Evolutionary conservation across 768 basidiomycete genomes (phyloP).

Genomic region (Lactarius tabidus): DNA sequence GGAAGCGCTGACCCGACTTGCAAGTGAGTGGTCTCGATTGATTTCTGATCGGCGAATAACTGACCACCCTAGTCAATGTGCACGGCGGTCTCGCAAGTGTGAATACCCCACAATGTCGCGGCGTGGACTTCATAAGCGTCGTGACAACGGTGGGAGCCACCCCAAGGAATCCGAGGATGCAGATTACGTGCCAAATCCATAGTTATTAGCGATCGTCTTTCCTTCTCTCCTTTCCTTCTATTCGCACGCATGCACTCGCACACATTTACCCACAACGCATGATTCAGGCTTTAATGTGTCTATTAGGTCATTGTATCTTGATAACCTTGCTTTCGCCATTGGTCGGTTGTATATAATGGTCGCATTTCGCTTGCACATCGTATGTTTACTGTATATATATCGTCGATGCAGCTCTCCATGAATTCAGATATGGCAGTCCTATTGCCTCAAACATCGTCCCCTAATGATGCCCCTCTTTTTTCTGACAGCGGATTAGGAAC

Average conservation of each 20-base stretch:
- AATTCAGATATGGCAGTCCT: constrained; percentile 12
- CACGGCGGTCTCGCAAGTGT: constrained; percentile 25
- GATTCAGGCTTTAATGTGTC: constrained; percentile 4
- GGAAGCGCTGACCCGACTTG: constrained; percentile 24
- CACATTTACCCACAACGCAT: background rate
- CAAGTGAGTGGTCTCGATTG: constrained; percentile 22
- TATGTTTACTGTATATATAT: constrained; percentile 18
- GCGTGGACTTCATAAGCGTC: constrained; percentile 27
- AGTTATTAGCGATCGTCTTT: background rate
- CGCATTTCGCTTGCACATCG: constrained; percentile 9
- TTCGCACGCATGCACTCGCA: background rate
- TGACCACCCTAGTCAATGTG: constrained; percentile 23
- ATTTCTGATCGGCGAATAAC: constrained; percentile 3
- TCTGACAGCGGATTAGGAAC: background rate
- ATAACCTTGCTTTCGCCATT: constrained; percentile 1
- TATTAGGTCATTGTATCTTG: constrained; percentile 16
- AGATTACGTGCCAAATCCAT: constrained; percentile 20
- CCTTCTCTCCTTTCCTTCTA: background rate
- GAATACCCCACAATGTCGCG: constrained; percentile 27
- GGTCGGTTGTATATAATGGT: constrained; percentile 19
- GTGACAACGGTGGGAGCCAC: constrained; percentile 13
- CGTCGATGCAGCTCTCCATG: background rate
- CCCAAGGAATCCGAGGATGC: constrained; percentile 17
- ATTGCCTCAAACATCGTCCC: background rate
- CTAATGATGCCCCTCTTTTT: constrained; percentile 3